phyloP scores from a whole-genome alignment of 1,284 basidiomycete species.

The Leccinum griseonigrum region DNA sequence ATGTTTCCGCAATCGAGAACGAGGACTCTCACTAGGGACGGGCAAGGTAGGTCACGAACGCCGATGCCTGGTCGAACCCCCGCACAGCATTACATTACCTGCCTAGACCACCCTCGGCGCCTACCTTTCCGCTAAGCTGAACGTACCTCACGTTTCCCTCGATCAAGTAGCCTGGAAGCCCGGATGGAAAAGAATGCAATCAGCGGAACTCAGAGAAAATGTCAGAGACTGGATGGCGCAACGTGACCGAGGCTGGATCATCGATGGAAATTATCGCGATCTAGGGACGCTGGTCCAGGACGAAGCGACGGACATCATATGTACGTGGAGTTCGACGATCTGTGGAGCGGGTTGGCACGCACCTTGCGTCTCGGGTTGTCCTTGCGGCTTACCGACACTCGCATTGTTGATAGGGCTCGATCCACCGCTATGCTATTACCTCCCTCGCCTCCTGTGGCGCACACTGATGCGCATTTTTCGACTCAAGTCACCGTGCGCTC shows the following conservation, averaged over 20 bases:
- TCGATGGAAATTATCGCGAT: conserved; percentile 45
- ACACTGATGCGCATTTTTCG: conserved; percentile 50
- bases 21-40: conserved; percentile 31
- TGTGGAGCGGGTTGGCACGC: neutral
- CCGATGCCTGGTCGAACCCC: neutral
- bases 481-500: conserved; percentile 41
- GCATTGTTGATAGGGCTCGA: conserved; percentile 50
- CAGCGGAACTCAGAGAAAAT: conserved; percentile 38
- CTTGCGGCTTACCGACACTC: neutral
- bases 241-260: conserved; percentile 42
- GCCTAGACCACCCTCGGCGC: conserved; percentile 47
- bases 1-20: neutral
- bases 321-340: conserved; percentile 36
- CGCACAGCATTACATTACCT: neutral
- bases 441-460: conserved; percentile 52
- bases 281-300: conserved; percentile 36
- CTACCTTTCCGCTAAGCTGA: conserved; percentile 45
- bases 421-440: conserved; percentile 57
- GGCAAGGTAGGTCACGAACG: conserved; percentile 40
- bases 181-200: conserved; percentile 40
- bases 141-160: conserved; percentile 44
- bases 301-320: conserved; percentile 56
- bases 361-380: neutral
- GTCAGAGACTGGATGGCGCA: conserved; percentile 32
- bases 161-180: conserved; percentile 49